Base-by-base conservation (phyloP, 345 rosid genomes). In the Salix koriyanagi region DNA sequence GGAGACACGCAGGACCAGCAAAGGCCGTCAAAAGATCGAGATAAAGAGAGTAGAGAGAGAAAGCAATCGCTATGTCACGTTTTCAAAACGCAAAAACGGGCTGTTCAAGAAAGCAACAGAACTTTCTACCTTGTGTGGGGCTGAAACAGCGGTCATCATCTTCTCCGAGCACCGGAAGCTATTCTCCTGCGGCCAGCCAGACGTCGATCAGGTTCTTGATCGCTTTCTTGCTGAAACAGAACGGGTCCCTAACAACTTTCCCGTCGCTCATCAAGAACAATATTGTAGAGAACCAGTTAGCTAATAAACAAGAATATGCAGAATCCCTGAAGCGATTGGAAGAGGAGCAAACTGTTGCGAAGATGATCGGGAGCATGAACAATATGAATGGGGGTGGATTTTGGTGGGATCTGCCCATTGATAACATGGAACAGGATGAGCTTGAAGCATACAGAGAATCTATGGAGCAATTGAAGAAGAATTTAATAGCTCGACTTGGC, bases 11-110 rank as follows among this genome's bases (percentile, higher is more conserved):
- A 50, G 9, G 25, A 65, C 65, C 2, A 75, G 37, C 72, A 75
- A 16, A 75, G 82, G 82, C 7, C 74, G 82, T 5, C 82, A 54
- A 12, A 79, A 79, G 74, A 79, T 79, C 12, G 72, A 70, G 44
- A 75, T 75, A 3, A 70, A 79, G 72, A 70, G 70, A 19, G 64
- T 79, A 2, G 75, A 79, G 25, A 64, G 52, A 34, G 58, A 70
- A 61, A 75, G 50, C 75, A 70, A 42, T 15, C 75, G 36, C 4
- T 64, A 69, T 19, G 79, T 79, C 39, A 75, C 79, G 6, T 79
- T 79, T 37, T 79, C 82, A 3, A 79, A 75, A 25, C 75, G 79
- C 1, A 75, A 75, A 30, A 70, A 64, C 5, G 76, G 79, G 3
- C 30, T 75, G 19, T 74, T 79, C 71, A 75, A 64, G 19, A 79